Conservation (phyloP, 192 early-diverging fungal genomes). For the Coemansia sp. region DNA sequence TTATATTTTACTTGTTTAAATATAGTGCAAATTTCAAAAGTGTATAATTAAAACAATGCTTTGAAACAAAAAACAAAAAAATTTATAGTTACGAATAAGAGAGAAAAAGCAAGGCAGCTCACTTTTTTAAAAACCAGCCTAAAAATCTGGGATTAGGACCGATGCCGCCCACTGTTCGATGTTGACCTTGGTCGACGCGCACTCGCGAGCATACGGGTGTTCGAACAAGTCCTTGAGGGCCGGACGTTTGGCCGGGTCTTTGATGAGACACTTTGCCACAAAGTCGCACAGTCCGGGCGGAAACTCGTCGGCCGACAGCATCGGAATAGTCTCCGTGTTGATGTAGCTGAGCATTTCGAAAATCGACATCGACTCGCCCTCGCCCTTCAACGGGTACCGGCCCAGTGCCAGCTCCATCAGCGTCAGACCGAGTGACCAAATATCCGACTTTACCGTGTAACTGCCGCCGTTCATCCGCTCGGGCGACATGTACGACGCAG, state of each 20-base stretch:
- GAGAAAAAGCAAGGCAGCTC: neutral
- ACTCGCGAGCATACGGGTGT: slow-evolving; percentile 58
- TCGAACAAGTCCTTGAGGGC: slow-evolving; percentile 65
- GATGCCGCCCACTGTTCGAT: slow-evolving; percentile 62
- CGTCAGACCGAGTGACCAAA: slow-evolving; percentile 80
- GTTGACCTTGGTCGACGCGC: slow-evolving; percentile 60
- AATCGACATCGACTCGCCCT: slow-evolving; percentile 67
- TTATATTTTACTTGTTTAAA: no score
- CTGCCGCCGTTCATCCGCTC: slow-evolving; percentile 76
- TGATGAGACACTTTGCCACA: slow-evolving; percentile 56
- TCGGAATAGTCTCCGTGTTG: slow-evolving; percentile 82
- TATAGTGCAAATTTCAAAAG: neutral
- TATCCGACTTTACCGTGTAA: slow-evolving; percentile 80
- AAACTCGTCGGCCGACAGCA: slow-evolving; percentile 72
- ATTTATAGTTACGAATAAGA: slow-evolving; percentile 55
- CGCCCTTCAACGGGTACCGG: slow-evolving; percentile 69
- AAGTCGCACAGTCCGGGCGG: slow-evolving; percentile 76
- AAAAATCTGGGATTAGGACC: slow-evolving; percentile 30
- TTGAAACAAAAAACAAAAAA: neutral
- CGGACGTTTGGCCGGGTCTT: slow-evolving; percentile 59
- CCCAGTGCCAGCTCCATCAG: slow-evolving; percentile 80
- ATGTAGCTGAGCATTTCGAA: slow-evolving; percentile 95
- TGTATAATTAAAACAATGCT: neutral
- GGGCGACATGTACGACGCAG: slow-evolving; percentile 82
- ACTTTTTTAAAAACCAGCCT: neutral